Evolutionary conservation across 1,284 basidiomycete species (phyloP).

Genomic region (Phylloboletellus chloephorus): DNA sequence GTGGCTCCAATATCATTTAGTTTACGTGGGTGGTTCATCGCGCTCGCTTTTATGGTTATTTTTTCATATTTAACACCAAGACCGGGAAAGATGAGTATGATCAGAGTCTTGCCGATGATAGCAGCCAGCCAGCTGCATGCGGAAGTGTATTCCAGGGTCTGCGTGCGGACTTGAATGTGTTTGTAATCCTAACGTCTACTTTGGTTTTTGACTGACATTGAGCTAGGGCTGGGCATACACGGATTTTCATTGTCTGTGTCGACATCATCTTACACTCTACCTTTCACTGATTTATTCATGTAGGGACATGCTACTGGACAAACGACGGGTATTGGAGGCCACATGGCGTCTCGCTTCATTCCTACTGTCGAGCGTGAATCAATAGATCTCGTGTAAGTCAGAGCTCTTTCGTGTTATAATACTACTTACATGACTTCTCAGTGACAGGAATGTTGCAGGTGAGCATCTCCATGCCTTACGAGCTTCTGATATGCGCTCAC

Average conservation of each 20-base stretch:
- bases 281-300: slow-evolving; percentile 3
- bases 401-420: slow-evolving; percentile 2
- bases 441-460: slow-evolving; percentile 75
- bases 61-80: slow-evolving; percentile 33
- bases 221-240: slow-evolving; percentile 55
- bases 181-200: slow-evolving; percentile 20
- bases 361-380: slow-evolving; percentile 97
- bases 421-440: slow-evolving; percentile 27
- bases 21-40: slow-evolving; percentile 59
- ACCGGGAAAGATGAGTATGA: slow-evolving; percentile 89
- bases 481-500: neutral
- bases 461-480: slow-evolving; percentile 19
- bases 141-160: slow-evolving; percentile 85
- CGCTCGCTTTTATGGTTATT: neutral
- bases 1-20: slow-evolving; percentile 75
- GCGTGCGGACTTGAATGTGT: slow-evolving; percentile 80
- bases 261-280: neutral
- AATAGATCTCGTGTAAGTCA: slow-evolving; percentile 75
- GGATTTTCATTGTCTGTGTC: slow-evolving; percentile 68
- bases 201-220: slow-evolving; percentile 11
- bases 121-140: slow-evolving; percentile 49
- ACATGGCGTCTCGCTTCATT: slow-evolving; percentile 90
- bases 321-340: slow-evolving; percentile 90
- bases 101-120: slow-evolving; percentile 63
- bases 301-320: slow-evolving; percentile 82